A percentile compares a stretch with the other conserved stretches of the same genome.
These are phyloP conservation scores for Diplodia intermedia DNA, from an alignment of 2,329 filamentous ascomycete genomes.

Conservation along the genomic window DNA sequence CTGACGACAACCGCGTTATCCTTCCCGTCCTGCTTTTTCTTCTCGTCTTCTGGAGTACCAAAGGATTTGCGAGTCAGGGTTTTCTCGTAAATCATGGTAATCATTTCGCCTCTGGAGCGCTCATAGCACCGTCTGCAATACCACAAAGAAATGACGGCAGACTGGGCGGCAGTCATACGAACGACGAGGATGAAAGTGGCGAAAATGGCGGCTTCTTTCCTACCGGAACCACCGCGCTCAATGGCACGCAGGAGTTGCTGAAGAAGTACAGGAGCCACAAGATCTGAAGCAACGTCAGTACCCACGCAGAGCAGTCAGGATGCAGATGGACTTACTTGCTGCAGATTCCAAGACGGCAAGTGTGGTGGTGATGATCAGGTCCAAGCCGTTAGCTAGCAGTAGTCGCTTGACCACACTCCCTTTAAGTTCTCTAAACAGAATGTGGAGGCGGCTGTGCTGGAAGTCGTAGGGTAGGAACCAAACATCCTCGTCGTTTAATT, in stretches of 20 bases:
- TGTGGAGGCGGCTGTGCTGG: slow-evolving; percentile 77
- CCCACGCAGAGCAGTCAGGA: background rate
- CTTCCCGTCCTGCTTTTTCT: slow-evolving; percentile 6
- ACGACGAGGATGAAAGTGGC: slow-evolving; percentile 67
- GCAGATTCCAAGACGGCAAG: slow-evolving; percentile 70
- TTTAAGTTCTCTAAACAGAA: slow-evolving; percentile 73
- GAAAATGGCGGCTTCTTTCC: slow-evolving; percentile 67
- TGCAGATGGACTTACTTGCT: slow-evolving; percentile 51
- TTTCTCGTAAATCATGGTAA: slow-evolving; percentile 85
- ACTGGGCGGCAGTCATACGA: slow-evolving; percentile 69
- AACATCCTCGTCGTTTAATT: slow-evolving; percentile 79
- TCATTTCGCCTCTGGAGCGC: slow-evolving; percentile 81
- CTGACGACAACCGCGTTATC: background rate
- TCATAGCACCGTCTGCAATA: slow-evolving; percentile 86
- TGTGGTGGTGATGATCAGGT: slow-evolving; percentile 71
- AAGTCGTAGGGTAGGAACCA: slow-evolving; percentile 83
- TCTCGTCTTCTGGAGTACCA: slow-evolving; percentile 40
- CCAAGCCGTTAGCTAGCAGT: slow-evolving; percentile 77
- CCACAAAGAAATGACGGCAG: slow-evolving; percentile 75
- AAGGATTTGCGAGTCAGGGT: slow-evolving; percentile 70
- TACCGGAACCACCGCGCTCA: slow-evolving; percentile 57
- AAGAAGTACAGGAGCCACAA: slow-evolving; percentile 70
- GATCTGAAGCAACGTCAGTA: slow-evolving; percentile 33
- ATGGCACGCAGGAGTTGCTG: slow-evolving; percentile 74
- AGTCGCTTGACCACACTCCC: slow-evolving; percentile 76